These are phyloP conservation scores for Oemleria cerasiformis DNA, from an alignment of 306 rosid genomes.

Conservation along the genomic window DNA sequence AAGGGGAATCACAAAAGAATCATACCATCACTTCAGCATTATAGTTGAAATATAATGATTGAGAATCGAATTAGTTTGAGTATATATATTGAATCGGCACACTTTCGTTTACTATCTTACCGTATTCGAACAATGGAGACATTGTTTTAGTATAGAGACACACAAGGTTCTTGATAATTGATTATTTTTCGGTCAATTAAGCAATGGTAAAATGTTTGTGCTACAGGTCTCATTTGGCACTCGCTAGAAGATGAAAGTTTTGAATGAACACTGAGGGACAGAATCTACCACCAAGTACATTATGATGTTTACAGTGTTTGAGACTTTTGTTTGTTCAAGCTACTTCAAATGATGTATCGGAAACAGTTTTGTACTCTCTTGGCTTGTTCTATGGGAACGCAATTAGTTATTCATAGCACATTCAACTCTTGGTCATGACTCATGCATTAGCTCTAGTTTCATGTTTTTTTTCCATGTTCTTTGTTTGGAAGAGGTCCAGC, in stretches of 20 bases:
- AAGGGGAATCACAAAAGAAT: too few species aligned
- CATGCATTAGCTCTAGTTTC: too few species aligned
- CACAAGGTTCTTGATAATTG: not conserved
- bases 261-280: not conserved
- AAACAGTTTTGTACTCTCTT: not conserved
- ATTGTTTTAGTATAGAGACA: not conserved
- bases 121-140: not conserved
- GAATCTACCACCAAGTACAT: not conserved
- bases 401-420: not conserved
- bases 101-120: too few species aligned
- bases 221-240: slow-evolving; percentile 11
- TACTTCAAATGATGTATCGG: not conserved
- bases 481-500: too few species aligned
- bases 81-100: too few species aligned
- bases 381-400: not conserved
- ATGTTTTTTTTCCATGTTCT: too few species aligned
- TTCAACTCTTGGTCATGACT: not conserved
- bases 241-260: slow-evolving; percentile 10
- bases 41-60: too few species aligned
- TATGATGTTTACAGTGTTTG: not conserved
- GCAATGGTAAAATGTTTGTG: not conserved
- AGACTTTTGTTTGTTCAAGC: not conserved
- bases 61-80: too few species aligned
- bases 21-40: too few species aligned
- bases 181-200: not conserved